Percentiles rank a stretch among this genome's conserved stretches.
phyloP scores from a whole-genome alignment of 495 filamentous ascomycete genomes.

The Aspergillus leporis region DNA sequence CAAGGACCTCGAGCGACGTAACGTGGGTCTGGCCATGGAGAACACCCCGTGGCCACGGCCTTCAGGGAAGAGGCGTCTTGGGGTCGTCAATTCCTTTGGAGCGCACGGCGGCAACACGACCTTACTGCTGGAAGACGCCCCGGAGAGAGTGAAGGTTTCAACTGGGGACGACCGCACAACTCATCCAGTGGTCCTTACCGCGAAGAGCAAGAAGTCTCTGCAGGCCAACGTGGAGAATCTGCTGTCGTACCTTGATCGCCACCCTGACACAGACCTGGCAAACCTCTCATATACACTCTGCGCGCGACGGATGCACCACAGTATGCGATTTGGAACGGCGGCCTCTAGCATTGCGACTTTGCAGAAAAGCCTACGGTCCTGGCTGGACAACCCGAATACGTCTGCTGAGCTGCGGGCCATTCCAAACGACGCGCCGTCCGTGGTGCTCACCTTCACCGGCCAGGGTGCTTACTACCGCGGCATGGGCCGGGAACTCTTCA shows the following conservation, averaged over 20 bases:
- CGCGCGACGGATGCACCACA: conserved; percentile 37
- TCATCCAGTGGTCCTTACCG: conserved; percentile 32
- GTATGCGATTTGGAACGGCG: conserved; percentile 38
- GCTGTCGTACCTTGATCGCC: conserved; percentile 27
- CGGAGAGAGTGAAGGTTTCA: neutral
- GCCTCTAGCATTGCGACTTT: conserved; percentile 16
- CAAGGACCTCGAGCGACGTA: conserved; percentile 25
- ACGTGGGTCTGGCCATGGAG: conserved; percentile 30
- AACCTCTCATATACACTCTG: conserved; percentile 44
- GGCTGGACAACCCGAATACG: conserved; percentile 16
- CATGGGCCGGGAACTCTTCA: conserved; percentile 28
- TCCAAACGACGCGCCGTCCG: conserved; percentile 12
- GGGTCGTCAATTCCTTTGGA: conserved; percentile 41
- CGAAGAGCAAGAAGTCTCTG: conserved; percentile 37
- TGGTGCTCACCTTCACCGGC: conserved; percentile 68
- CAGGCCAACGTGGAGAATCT: conserved; percentile 34
- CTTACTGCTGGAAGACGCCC: conserved; percentile 10
- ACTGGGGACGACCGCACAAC: neutral
- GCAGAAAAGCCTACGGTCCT: conserved; percentile 1
- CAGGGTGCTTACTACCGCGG: conserved; percentile 61
- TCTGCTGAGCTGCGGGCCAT: neutral
- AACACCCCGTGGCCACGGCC: conserved; percentile 13
- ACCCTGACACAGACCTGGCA: conserved; percentile 27
- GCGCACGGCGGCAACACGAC: conserved; percentile 23
- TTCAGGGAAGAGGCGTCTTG: conserved; percentile 21